Conservation (phyloP, 2,329 filamentous ascomycete genomes). For the Arthrobotrys pseudoclavata region DNA sequence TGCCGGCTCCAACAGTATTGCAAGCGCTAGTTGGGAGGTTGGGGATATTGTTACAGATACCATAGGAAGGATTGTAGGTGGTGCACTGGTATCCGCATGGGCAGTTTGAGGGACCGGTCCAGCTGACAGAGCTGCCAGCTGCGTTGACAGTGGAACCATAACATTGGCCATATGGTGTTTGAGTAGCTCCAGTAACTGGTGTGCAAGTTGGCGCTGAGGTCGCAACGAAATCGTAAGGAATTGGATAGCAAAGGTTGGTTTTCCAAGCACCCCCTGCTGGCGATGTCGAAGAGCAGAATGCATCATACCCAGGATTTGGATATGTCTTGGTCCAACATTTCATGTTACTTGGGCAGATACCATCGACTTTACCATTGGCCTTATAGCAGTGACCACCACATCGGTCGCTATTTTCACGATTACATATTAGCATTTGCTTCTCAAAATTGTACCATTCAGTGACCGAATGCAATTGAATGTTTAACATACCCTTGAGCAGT, state of each 20-base stretch:
- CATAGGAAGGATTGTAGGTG: constrained; percentile 49
- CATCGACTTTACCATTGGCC: constrained; percentile 50
- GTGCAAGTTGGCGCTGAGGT: constrained; percentile 45
- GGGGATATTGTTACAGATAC: constrained; percentile 46
- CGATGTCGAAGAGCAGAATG: constrained; percentile 39
- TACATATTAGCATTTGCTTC: not conserved
- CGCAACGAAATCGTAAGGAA: constrained; percentile 47
- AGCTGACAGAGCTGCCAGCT: constrained; percentile 35
- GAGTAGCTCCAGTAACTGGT: constrained; percentile 39
- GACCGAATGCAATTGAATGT: not conserved
- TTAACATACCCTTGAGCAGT: constrained; percentile 41
- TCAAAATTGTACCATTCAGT: not conserved
- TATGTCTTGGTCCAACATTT: constrained; percentile 55
- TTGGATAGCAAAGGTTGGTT: constrained; percentile 56
- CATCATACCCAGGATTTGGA: constrained; percentile 50
- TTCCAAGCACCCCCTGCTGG: constrained; percentile 23
- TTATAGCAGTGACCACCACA: constrained; percentile 57
- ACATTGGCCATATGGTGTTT: constrained; percentile 53
- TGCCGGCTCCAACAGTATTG: constrained; percentile 38
- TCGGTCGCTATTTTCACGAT: constrained; percentile 14
- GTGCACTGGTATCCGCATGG: constrained; percentile 48
- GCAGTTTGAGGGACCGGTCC: constrained; percentile 48
- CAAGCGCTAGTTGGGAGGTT: constrained; percentile 38
- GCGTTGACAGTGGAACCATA: constrained; percentile 50
- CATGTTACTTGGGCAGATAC: constrained; percentile 47